Conservation (phyloP, 768 basidiomycete genomes). For the Phaeotremella fagi region DNA sequence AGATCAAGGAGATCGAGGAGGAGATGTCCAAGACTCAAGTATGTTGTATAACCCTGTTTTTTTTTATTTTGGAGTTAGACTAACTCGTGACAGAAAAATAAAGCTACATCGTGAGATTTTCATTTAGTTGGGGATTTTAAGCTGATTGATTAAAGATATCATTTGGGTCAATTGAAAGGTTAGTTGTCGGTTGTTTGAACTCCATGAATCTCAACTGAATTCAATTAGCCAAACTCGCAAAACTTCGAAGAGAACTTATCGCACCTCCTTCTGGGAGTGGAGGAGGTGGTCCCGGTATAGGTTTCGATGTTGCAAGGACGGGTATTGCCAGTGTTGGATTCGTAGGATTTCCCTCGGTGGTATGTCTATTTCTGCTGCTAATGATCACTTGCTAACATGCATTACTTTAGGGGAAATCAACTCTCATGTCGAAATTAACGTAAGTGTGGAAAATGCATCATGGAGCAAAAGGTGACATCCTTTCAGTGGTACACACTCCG, state of each 20-base stretch:
- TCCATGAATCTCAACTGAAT: neutral
- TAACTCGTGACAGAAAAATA: slow-evolving; percentile 47
- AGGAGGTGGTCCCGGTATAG: slow-evolving; percentile 81
- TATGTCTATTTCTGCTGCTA: slow-evolving; percentile 6
- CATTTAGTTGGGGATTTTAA: neutral
- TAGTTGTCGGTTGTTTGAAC: slow-evolving; percentile 10
- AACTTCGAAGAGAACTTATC: slow-evolving; percentile 90
- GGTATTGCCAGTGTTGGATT: slow-evolving; percentile 77
- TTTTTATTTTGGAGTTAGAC: neutral
- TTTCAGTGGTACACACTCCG: slow-evolving; percentile 85
- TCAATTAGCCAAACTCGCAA: slow-evolving; percentile 78
- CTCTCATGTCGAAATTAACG: slow-evolving; percentile 48
- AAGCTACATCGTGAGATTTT: slow-evolving; percentile 43
- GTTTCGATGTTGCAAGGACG: slow-evolving; percentile 97
- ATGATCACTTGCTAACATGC: neutral
- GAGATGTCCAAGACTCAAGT: slow-evolving; percentile 70
- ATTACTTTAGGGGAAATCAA: slow-evolving; percentile 46
- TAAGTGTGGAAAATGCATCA: slow-evolving; percentile 15
- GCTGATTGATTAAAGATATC: slow-evolving; percentile 59
- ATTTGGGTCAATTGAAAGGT: slow-evolving; percentile 85
- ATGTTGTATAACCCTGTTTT: slow-evolving; percentile 51
- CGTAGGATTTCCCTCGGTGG: slow-evolving; percentile 65
- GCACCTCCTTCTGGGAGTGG: slow-evolving; percentile 67
- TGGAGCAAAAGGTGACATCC: too few species aligned
- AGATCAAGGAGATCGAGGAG: slow-evolving; percentile 77